Conservation (phyloP, 495 filamentous ascomycete species). For the Penicillium crystallinum region DNA sequence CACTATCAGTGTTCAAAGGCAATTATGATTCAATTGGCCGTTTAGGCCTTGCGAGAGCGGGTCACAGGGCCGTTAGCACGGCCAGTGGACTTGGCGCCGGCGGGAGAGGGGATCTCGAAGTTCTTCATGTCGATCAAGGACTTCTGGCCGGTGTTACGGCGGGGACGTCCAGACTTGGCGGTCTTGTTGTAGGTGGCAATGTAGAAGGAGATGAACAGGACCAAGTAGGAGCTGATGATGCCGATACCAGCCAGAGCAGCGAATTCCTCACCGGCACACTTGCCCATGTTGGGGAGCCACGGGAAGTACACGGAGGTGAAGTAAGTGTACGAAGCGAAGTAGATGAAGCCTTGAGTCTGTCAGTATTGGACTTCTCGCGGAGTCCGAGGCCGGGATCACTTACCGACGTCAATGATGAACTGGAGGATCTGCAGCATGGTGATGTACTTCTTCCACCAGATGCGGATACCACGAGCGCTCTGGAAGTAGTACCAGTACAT, state of each 20-base stretch:
- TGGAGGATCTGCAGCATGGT: slow-evolving; percentile 54
- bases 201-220: slow-evolving; percentile 99
- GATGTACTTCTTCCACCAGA: slow-evolving; percentile 60
- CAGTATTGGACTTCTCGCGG: slow-evolving; percentile 2
- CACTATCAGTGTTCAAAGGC: background rate
- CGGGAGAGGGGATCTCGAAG: slow-evolving; percentile 42
- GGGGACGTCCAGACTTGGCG: slow-evolving; percentile 53
- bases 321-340: slow-evolving; percentile 94
- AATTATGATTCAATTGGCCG: background rate
- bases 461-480: slow-evolving; percentile 52
- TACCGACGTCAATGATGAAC: slow-evolving; percentile 56
- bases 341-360: slow-evolving; percentile 65
- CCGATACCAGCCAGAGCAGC: slow-evolving; percentile 90
- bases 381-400: slow-evolving; percentile 8
- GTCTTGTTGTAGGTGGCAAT: slow-evolving; percentile 92
- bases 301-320: slow-evolving; percentile 90
- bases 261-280: slow-evolving; percentile 95
- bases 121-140: slow-evolving; percentile 52
- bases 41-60: slow-evolving; percentile 48
- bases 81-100: slow-evolving; percentile 32
- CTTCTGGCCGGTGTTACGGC: slow-evolving; percentile 48
- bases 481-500: slow-evolving; percentile 66
- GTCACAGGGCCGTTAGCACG: slow-evolving; percentile 44
- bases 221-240: slow-evolving; percentile 86
- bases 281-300: slow-evolving; percentile 72